Conservation (phyloP, 768 basidiomycete genomes). For the Lactarius deliciosus region DNA sequence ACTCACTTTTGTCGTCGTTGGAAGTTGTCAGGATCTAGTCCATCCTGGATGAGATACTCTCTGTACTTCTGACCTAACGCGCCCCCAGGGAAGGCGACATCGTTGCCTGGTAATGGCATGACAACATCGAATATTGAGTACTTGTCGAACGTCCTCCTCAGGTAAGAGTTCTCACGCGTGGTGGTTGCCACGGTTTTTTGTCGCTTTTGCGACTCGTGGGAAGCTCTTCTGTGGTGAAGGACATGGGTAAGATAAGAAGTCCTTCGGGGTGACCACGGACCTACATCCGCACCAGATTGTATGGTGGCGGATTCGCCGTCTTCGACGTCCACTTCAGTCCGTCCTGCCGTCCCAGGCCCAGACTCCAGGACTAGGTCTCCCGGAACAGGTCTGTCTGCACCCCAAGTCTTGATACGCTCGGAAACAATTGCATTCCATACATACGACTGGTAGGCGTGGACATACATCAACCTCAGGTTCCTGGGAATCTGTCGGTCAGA, state of each 20-base stretch:
- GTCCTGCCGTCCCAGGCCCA: constrained; percentile 34
- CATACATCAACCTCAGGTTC: constrained; percentile 94
- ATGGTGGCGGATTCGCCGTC: constrained; percentile 39
- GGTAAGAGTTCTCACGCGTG: constrained; percentile 73
- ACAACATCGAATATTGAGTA: constrained; percentile 93
- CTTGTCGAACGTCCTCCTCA: constrained; percentile 73
- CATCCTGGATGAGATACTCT: constrained; percentile 80
- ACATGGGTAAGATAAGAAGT: background rate
- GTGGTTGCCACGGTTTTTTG: constrained; percentile 60
- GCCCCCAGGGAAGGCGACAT: constrained; percentile 91
- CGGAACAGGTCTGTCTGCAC: constrained; percentile 67
- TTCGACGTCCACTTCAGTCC: constrained; percentile 32
- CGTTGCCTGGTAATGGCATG: constrained; percentile 95
- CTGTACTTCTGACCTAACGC: constrained; percentile 81
- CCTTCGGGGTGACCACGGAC: constrained; percentile 1
- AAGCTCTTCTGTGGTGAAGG: constrained; percentile 22
- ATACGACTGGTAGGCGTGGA: constrained; percentile 98
- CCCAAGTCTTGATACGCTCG: constrained; percentile 81
- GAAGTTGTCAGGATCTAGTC: constrained; percentile 88
- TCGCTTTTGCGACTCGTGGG: constrained; percentile 30
- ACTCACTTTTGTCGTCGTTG: constrained; percentile 84
- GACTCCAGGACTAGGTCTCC: constrained; percentile 90
- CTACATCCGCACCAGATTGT: constrained; percentile 24
- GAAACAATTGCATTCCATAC: constrained; percentile 98
- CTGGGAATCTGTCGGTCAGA: constrained; percentile 72